phyloP scores from a whole-genome alignment of 768 basidiomycete species.

The Chiua virens region DNA sequence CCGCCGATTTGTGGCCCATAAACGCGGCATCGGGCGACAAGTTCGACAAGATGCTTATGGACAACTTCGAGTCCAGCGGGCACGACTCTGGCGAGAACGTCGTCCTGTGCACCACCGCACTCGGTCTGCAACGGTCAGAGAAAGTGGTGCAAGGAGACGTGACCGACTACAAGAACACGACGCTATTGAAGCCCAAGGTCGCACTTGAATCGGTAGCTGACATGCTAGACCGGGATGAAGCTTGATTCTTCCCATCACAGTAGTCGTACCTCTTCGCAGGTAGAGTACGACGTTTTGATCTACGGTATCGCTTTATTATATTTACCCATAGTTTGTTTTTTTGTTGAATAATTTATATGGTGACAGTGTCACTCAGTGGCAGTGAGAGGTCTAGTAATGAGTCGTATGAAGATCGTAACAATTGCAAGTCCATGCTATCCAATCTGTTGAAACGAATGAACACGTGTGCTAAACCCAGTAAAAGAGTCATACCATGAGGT shows the following conservation, averaged over 20 bases:
- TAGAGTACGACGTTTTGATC: constrained; percentile 4
- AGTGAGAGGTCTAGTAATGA: constrained; percentile 2
- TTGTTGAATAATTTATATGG: constrained; percentile 26
- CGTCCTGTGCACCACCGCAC: constrained; percentile 57
- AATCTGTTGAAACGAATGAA: constrained; percentile 4
- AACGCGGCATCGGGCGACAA: constrained; percentile 42
- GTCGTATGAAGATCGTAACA: background rate
- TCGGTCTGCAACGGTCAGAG: constrained; percentile 47
- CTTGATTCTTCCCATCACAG: constrained; percentile 5
- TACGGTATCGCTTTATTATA: constrained; percentile 25
- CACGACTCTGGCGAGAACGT: constrained; percentile 15
- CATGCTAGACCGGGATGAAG: constrained; percentile 27
- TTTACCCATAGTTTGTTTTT: constrained; percentile 17
- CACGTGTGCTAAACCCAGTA: background rate
- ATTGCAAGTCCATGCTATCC: background rate
- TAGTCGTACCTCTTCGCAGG: background rate
- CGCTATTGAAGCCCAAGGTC: constrained; percentile 57
- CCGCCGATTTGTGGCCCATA: constrained; percentile 54
- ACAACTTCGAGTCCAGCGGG: constrained; percentile 37
- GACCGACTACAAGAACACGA: constrained; percentile 48
- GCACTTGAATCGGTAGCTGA: constrained; percentile 40
- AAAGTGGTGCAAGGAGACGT: constrained; percentile 36
- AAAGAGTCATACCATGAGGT: constrained; percentile 12
- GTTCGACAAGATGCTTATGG: constrained; percentile 46
- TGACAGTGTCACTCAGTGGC: constrained; percentile 3